Conservation (phyloP, 768 basidiomycete species). For the Amanita rubescens region DNA sequence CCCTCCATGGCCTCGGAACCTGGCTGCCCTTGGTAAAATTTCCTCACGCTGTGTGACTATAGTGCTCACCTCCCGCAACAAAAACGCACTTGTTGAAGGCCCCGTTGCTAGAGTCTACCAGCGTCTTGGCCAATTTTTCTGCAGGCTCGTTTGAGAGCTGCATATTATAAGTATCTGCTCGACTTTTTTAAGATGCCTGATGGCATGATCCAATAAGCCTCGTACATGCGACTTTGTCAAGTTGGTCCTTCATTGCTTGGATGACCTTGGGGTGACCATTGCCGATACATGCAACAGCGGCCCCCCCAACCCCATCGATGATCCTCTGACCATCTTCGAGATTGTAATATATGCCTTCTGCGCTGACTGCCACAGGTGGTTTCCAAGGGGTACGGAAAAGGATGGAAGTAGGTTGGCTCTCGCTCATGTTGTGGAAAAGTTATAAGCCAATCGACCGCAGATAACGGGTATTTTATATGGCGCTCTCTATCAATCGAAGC, state of each 20-base stretch:
- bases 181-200: not conserved
- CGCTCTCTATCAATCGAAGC: not conserved
- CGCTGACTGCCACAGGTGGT: slow-evolving; percentile 61
- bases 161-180: slow-evolving; percentile 81
- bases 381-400: slow-evolving; percentile 68
- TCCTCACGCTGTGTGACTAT: too few species aligned
- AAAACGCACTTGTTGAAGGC: slow-evolving; percentile 70
- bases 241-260: slow-evolving; percentile 71
- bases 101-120: slow-evolving; percentile 62
- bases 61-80: slow-evolving; percentile 60
- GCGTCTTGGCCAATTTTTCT: slow-evolving; percentile 62
- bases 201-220: slow-evolving; percentile 2
- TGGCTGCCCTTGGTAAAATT: slow-evolving; percentile 19
- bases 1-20: slow-evolving; percentile 89
- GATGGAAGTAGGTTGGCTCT: slow-evolving; percentile 26
- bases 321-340: slow-evolving; percentile 63
- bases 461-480: not conserved
- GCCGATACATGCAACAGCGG: slow-evolving; percentile 77
- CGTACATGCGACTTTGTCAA: slow-evolving; percentile 72
- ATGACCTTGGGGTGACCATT: slow-evolving; percentile 65
- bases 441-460: not conserved
- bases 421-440: not conserved
- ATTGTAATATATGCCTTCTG: slow-evolving; percentile 62
- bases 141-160: slow-evolving; percentile 78
- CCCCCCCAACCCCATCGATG: slow-evolving; percentile 80